Evolutionary conservation across 495 filamentous ascomycete genomes (phyloP).

Genomic region (Massariosphaeria phaeospora): DNA sequence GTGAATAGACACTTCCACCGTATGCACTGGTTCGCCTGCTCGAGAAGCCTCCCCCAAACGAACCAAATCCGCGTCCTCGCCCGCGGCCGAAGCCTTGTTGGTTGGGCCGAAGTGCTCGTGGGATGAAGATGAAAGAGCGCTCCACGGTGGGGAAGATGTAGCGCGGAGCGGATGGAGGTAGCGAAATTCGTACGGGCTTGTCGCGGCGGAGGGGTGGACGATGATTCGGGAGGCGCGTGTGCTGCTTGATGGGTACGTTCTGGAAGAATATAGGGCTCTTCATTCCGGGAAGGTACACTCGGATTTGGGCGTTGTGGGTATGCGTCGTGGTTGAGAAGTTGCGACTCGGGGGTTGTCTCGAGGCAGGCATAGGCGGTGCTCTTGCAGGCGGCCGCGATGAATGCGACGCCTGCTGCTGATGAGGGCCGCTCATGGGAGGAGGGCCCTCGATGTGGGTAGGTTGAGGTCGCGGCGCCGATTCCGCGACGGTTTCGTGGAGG

Average conservation of each 20-base stretch:
- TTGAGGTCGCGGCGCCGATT: conserved; percentile 34
- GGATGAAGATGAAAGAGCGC: conserved; percentile 97
- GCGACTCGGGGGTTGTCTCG: conserved; percentile 37
- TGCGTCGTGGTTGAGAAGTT: conserved; percentile 61
- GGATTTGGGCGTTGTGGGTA: conserved; percentile 75
- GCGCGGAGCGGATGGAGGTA: conserved; percentile 68
- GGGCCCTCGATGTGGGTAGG: background rate
- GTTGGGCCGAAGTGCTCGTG: conserved; percentile 85
- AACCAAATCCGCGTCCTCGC: conserved; percentile 62
- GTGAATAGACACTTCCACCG: conserved; percentile 74
- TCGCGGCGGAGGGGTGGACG: conserved; percentile 90
- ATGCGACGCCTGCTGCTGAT: background rate
- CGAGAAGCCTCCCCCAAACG: conserved; percentile 57
- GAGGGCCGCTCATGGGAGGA: conserved; percentile 35
- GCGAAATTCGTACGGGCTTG: conserved; percentile 90
- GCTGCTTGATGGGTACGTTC: conserved; percentile 70
- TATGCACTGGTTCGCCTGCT: conserved; percentile 77
- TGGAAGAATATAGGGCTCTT: conserved; percentile 63
- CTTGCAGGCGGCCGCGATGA: conserved; percentile 5
- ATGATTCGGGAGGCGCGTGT: conserved; percentile 91
- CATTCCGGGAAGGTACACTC: conserved; percentile 74
- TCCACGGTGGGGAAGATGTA: conserved; percentile 89
- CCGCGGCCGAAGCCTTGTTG: conserved; percentile 73
- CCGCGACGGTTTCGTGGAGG: conserved; percentile 71
- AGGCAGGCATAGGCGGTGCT: conserved; percentile 1